phyloP scores from a whole-genome alignment of 108 stramenopile species.

The Pseudonitzschia pungens region DNA sequence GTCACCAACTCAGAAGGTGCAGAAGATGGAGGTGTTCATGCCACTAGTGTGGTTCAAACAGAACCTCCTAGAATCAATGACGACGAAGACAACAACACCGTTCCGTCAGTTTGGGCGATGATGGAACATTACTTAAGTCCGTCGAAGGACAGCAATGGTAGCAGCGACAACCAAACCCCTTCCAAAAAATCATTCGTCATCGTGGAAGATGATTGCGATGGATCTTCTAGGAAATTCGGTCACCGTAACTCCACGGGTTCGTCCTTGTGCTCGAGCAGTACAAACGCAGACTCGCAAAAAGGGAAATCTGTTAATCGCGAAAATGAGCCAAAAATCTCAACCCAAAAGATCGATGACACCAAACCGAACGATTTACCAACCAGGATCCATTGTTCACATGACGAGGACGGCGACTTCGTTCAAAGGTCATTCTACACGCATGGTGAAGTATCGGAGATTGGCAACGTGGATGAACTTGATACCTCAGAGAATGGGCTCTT shows the following conservation, averaged over 20 bases:
- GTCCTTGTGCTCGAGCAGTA: not conserved
- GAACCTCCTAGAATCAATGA: not conserved
- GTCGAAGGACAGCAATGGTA: not conserved
- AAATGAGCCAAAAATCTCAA: not conserved
- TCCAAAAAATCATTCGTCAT: constrained; percentile 2
- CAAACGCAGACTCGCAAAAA: not conserved
- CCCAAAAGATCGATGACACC: not conserved
- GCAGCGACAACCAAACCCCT: not conserved
- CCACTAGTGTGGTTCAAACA: constrained; percentile 4
- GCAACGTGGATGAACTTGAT: not conserved
- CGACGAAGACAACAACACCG: constrained; percentile 8
- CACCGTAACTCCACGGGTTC: not conserved
- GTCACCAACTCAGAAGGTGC: constrained; percentile 35
- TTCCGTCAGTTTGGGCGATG: constrained; percentile 38
- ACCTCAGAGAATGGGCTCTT: not conserved
- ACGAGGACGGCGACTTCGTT: constrained; percentile 17
- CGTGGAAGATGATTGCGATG: constrained; percentile 8
- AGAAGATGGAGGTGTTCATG: constrained; percentile 14
- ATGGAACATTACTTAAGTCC: constrained; percentile 33
- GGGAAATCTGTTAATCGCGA: not conserved
- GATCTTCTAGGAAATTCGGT: not conserved
- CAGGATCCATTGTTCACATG: constrained; percentile 10
- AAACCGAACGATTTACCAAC: not conserved
- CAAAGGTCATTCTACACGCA: constrained; percentile 15
- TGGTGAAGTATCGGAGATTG: not conserved